Base-by-base conservation (phyloP, 2,329 filamentous ascomycete genomes). In the Hysterium pulicare region DNA sequence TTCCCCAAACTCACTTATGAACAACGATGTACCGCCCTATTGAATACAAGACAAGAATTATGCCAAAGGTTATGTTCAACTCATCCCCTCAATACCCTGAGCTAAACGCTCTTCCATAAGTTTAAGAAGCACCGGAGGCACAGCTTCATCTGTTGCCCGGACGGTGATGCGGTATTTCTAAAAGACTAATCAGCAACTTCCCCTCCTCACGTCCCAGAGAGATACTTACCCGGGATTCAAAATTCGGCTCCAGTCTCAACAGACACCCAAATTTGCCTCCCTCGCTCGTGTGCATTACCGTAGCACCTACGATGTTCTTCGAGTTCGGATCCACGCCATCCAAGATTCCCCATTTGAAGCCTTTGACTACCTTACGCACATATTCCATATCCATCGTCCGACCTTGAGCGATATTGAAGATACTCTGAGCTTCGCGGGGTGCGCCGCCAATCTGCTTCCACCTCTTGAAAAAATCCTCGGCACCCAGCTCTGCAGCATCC, bases 371-470 rank as follows among this genome's bases (percentile, higher is more conserved):
- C 51, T 77, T 80, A 38, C 83, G 74, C 33, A 94, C 84, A 53
- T 87, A 90, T 2, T 73, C 70, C 45, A 86, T 81, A 46, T 77
- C 86, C 48, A 94, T 79, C 49, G 84, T 83, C 10, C 76, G 74
- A 13, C 74, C 76, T 42, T 78, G 76, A 21, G 75, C 76, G 1
- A 91, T 64, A 0, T 84, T 82, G 66, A 98, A 94, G 23, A 97
- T 89, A 36, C 79, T 79, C 65, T 98, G 93, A 0, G 87, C 84
- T 67, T 98, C 94, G 22, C 94, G 81, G 1, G 90, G 84, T 2
- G 82, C 81, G 4, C 87, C 89, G 10, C 93, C 93, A 56, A 98
- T 97, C 70, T 98, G 93, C 75, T 95, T 94, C 93, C 93, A 98
- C 39, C 94, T 79, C 75, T 94, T 96, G 79, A 98, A 98, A 70